Base-by-base conservation (phyloP, 2,329 filamentous ascomycete species). In the Fusarium nodosum region DNA sequence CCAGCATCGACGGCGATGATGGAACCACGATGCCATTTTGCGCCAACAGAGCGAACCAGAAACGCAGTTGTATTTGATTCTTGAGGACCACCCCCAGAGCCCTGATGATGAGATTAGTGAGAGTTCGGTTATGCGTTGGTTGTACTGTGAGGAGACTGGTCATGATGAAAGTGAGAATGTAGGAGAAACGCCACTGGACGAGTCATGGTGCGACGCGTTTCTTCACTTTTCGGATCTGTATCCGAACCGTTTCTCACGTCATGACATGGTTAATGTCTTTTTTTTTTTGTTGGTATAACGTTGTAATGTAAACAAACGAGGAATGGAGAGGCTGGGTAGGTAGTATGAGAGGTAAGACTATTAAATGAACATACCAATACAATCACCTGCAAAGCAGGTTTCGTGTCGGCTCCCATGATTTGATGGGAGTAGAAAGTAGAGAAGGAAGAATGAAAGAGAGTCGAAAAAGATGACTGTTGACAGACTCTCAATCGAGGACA, bases 1-100 rank as follows among this genome's bases (percentile, higher is more conserved):
- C 96, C 96, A 12, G 94, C 94, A 82, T 99, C 96, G 54, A 99
- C 91, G n/a, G 95, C 94, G 30, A 98, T 84, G 41, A 97, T 80
- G 0, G 94, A 97, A 45, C 92, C 91, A 73, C 90, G 91, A 50
- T 86, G 84, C 96, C 96, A 99, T 66, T 90, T 87, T 54, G 91
- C 88, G 31, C 90, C 87, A 12, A 91, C 86, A 7, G 95, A 95
- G 47, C 95, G 91, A 47, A 98, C 93, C 22, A 99, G 87, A 60
- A 98, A 89, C 4, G 94, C 93, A 0, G 95, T 97, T 26, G 93
- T 91, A 78, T 94, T 96, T 79, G 93, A 90, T 84, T 99, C 96
- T 74, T 88, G 87, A 33, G 96, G 96, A 54, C 96, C 96, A 61
- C 96, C 96, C 52, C 93, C 93, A 46, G 93, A 89, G 69, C 96